These are phyloP conservation scores for Penicillium sclerotiorum DNA, from an alignment of 2,329 filamentous ascomycete species.

Conservation along the genomic window DNA sequence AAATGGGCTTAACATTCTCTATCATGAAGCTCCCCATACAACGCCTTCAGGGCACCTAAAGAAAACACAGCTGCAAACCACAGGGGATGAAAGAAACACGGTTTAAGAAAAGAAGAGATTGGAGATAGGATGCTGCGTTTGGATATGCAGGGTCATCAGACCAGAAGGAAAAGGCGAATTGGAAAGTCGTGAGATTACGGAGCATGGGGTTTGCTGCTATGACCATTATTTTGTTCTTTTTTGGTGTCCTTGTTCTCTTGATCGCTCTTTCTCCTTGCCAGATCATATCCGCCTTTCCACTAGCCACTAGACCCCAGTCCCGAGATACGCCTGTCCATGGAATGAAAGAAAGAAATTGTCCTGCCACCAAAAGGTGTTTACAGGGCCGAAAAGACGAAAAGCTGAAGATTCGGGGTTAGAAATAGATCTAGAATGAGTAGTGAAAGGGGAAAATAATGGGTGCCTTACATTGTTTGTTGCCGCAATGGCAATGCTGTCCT, in stretches of 20 bases:
- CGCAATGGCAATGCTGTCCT: conserved; percentile 99
- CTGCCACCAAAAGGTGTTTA: conserved; percentile 39
- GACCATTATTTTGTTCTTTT: conserved; percentile 21
- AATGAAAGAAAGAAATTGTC: conserved; percentile 14
- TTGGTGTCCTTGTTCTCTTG: conserved; percentile 1
- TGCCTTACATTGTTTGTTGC: conserved; percentile 96
- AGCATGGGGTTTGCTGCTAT: conserved; percentile 27
- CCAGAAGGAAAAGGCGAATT: conserved; percentile 3
- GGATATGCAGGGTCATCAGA: neutral
- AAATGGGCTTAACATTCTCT: conserved; percentile 34
- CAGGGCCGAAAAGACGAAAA: conserved; percentile 78
- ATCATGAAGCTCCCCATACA: conserved; percentile 31
- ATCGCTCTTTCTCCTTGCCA: conserved; percentile 17
- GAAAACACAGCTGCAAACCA: conserved; percentile 17
- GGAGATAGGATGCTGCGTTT: conserved; percentile 14
- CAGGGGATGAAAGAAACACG: conserved; percentile 2
- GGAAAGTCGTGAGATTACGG: conserved; percentile 28
- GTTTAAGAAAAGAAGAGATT: conserved; percentile 5
- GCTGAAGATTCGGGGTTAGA: conserved; percentile 49
- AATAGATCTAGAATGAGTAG: neutral
- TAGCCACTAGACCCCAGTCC: conserved; percentile 20
- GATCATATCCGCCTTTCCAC: conserved; percentile 17
- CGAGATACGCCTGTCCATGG: conserved; percentile 29
- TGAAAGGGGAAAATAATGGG: neutral
- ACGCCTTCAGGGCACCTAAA: conserved; percentile 29